Conservation (phyloP, 495 filamentous ascomycete species). For the Penicillium herquei region DNA sequence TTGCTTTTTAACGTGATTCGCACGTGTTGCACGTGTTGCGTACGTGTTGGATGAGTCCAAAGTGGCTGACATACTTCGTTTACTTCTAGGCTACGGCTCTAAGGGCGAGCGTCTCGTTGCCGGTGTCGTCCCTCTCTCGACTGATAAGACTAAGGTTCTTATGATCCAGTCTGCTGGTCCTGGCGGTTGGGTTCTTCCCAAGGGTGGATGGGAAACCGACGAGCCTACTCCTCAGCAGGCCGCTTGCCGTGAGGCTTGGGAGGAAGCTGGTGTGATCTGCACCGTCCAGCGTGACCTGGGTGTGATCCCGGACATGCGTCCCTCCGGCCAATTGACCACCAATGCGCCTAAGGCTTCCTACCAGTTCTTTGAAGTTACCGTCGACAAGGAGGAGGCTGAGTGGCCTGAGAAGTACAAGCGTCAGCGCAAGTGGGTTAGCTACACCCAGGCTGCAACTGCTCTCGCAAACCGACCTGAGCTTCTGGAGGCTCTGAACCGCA, state of each 20-base stretch:
- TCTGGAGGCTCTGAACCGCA: slow-evolving; percentile 78
- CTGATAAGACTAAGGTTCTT: slow-evolving; percentile 76
- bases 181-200: slow-evolving; percentile 91
- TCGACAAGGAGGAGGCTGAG: slow-evolving; percentile 74
- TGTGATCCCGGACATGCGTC: slow-evolving; percentile 73
- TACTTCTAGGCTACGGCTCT: slow-evolving; percentile 72
- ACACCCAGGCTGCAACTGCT: slow-evolving; percentile 71
- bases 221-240: slow-evolving; percentile 69
- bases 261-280: slow-evolving; percentile 90
- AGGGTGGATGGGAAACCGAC: slow-evolving; percentile 96
- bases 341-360: slow-evolving; percentile 75
- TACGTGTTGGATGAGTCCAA: too few relatives aligned
- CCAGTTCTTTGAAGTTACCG: slow-evolving; percentile 84
- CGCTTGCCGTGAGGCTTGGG: slow-evolving; percentile 87
- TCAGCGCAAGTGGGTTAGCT: slow-evolving; percentile 84
- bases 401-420: slow-evolving; percentile 97
- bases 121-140: slow-evolving; percentile 81
- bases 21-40: too few relatives aligned
- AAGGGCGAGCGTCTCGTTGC: slow-evolving; percentile 94
- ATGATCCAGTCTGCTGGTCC: slow-evolving; percentile 90
- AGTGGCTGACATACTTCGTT: slow-evolving; percentile 5
- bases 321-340: slow-evolving; percentile 53
- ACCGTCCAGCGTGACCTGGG: slow-evolving; percentile 80
- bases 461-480: slow-evolving; percentile 82
- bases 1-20: too few relatives aligned